Evolutionary conservation across 768 basidiomycete genomes (phyloP).

Genomic region (Albatrellus ellisii): DNA sequence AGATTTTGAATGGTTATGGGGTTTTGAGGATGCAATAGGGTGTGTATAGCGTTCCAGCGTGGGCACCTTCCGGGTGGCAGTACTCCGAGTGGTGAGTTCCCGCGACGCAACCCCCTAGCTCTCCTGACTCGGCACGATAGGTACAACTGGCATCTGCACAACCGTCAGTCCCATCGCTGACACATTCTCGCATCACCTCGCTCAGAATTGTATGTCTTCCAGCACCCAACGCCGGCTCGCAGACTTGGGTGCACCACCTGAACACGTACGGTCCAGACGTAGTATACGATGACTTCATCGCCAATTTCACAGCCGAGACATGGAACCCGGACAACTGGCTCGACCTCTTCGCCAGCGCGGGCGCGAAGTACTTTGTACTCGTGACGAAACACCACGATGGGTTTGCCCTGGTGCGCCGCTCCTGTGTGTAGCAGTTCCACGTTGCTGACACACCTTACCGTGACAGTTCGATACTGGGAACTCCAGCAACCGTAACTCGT

Average conservation of each 20-base stretch:
- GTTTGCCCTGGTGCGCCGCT: slow-evolving; percentile 23
- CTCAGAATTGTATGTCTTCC: slow-evolving; percentile 16
- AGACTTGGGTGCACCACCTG: slow-evolving; percentile 36
- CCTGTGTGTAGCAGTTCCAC: not conserved
- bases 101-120: not conserved
- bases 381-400: slow-evolving; percentile 58
- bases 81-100: slow-evolving; percentile 37
- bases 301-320: slow-evolving; percentile 35
- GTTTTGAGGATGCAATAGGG: slow-evolving; percentile 15
- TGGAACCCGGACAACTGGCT: slow-evolving; percentile 45
- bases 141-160: not conserved
- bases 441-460: not conserved
- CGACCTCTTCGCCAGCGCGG: slow-evolving; percentile 38
- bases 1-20: not conserved
- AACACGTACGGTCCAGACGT: slow-evolving; percentile 33
- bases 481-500: slow-evolving; percentile 36
- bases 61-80: slow-evolving; percentile 15
- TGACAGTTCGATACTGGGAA: slow-evolving; percentile 36
- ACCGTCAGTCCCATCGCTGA: not conserved
- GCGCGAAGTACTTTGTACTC: slow-evolving; percentile 50
- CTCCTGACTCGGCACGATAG: not conserved
- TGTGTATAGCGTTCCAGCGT: slow-evolving; percentile 33
- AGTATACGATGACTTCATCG: slow-evolving; percentile 46
- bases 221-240: slow-evolving; percentile 23
- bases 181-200: not conserved